Evolutionary conservation across 805 yeast species (phyloP).

Genomic region (Nakazawaea siamensis): DNA sequence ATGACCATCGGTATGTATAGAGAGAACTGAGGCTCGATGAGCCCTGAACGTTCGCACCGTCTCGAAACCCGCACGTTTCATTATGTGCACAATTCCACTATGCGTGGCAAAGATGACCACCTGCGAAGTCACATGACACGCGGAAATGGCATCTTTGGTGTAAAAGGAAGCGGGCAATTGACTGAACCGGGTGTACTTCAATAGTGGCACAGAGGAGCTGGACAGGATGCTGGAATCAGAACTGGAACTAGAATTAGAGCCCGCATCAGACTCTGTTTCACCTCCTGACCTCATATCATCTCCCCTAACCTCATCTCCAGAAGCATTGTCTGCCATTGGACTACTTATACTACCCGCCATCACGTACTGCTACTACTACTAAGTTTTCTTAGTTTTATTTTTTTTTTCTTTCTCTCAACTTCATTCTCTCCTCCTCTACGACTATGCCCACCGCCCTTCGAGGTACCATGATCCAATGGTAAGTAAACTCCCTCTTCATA

Average conservation of each 20-base stretch:
- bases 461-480: constrained; percentile 35
- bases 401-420: constrained; percentile 15
- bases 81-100: constrained; percentile 70
- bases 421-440: constrained; percentile 18
- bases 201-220: too few species aligned
- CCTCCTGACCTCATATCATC: background rate
- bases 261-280: background rate
- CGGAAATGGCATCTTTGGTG: constrained; percentile 68
- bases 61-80: constrained; percentile 33
- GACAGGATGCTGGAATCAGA: too few species aligned
- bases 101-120: constrained; percentile 83
- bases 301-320: background rate
- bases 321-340: too few species aligned
- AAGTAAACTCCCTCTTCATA: constrained; percentile 9
- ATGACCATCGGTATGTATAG: constrained; percentile 63
- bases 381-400: too few species aligned
- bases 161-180: constrained; percentile 67
- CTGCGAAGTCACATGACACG: constrained; percentile 50
- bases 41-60: constrained; percentile 70
- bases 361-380: too few species aligned
- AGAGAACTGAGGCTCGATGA: constrained; percentile 76
- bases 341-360: too few species aligned
- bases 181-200: constrained; percentile 66
- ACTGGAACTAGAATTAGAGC: too few species aligned
- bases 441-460: constrained; percentile 9